These are phyloP conservation scores for Nicotiana sylvestris DNA, from an alignment of 257 asterid genomes.

Conservation along the genomic window DNA sequence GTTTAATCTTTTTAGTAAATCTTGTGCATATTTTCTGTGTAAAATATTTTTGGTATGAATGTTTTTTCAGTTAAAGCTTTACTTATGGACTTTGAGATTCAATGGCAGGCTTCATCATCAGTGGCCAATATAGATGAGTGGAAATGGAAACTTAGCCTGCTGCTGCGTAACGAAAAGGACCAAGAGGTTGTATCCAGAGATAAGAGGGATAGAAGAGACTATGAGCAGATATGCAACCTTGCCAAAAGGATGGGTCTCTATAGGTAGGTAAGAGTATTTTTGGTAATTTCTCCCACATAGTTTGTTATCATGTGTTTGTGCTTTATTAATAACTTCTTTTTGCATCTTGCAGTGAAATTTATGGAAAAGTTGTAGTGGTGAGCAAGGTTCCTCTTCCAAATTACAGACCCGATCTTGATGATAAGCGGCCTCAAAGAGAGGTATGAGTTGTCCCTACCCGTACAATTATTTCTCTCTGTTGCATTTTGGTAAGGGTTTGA, in stretches of 20 bases:
- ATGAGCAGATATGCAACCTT: constrained; percentile 84
- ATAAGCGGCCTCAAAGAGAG: constrained; percentile 96
- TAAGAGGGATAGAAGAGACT: constrained; percentile 88
- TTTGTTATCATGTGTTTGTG: constrained; percentile 14
- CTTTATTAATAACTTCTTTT: constrained; percentile 11
- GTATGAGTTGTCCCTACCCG: constrained; percentile 27
- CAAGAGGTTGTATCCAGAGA: constrained; percentile 84
- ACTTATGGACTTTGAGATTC: constrained; percentile 7
- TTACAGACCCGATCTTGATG: constrained; percentile 93
- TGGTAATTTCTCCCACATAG: not conserved
- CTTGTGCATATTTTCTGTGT: not conserved
- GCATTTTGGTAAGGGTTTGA: not conserved
- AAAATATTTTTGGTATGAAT: not conserved
- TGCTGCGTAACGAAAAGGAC: constrained; percentile 61
- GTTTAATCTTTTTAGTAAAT: not conserved
- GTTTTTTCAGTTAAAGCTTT: constrained; percentile 2
- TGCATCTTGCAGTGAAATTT: constrained; percentile 53
- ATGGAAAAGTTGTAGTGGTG: constrained; percentile 84
- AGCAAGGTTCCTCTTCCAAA: constrained; percentile 95
- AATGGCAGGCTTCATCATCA: constrained; percentile 78
- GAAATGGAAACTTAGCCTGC: constrained; percentile 96
- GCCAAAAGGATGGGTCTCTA: constrained; percentile 91
- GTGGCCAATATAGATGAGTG: constrained; percentile 98
- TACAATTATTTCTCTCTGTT: not conserved
- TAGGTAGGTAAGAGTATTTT: constrained; percentile 42